Base-by-base conservation (phyloP, 2,329 filamentous ascomycete genomes). In the Stemphylium vesicarium region DNA sequence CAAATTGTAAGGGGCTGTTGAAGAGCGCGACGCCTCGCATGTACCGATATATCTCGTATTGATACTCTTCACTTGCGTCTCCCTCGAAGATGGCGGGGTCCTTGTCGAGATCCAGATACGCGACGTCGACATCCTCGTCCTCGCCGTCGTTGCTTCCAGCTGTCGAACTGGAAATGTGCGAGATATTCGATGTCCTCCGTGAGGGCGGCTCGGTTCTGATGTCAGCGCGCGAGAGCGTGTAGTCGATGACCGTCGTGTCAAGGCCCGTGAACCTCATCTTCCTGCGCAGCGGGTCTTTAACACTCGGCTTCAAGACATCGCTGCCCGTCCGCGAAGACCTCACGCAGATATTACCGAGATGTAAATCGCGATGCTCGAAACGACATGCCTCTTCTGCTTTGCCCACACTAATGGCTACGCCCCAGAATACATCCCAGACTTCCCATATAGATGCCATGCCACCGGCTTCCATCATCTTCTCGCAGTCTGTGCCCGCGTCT, bases 291-390 rank as follows among this genome's bases (percentile, higher is more conserved):
- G 72, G 71, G 15, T 68, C 64, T n/a, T 75, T 75, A 53, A 80
- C 73, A 2, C 70, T 56, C 0, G 65, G 62, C 13, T 67, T 44
- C 15, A 55, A 53, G 32, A 74, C 67, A 15, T 71, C 72, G n/a
- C 66, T 57, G 11, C 55, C 55, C 12, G 53, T 35, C 7, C 60
- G 56, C 15, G 63, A 64, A 8, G 69, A 70, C 8, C 66, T 62
- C 40, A 88, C 81, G 66, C 86, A 88, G 15, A 89, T 82, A 62
- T 89, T 89, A n/a, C 85, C 86, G 32, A 86, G 77, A 71, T 89
- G 86, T 4, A 89, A 73, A 71, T 89, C 86, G 16, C 86, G 82
- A 69, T 89, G 86, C 77, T 89, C 86, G 63, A 88, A 89, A 46
- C 79, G 73, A 5, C 82, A 81, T 49, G 79, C 80, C 64, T 83